phyloP scores from a whole-genome alignment of 139 green algal genomes.

The Axilococcus clingmanii region DNA sequence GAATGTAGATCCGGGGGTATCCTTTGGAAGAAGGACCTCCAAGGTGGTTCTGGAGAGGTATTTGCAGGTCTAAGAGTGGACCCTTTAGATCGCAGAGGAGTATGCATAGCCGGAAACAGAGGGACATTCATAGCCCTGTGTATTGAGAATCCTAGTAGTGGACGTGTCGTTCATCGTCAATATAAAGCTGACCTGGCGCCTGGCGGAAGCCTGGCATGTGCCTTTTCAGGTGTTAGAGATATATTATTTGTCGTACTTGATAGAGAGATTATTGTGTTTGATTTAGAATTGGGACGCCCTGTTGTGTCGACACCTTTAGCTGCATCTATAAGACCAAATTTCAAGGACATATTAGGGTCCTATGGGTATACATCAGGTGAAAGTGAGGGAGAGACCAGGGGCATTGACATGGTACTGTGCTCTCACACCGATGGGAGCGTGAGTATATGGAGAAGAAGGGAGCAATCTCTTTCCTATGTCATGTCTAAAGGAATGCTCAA shows the following conservation, averaged over 20 bases:
- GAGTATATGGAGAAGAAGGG: conserved; percentile 23
- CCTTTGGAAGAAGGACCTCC: conserved; percentile 40
- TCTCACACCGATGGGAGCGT: conserved; percentile 36
- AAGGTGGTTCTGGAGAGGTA: conserved; percentile 22
- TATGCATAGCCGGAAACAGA: conserved; percentile 40
- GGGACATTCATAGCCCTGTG: conserved; percentile 46
- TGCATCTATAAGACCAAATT: conserved; percentile 21
- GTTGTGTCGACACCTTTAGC: conserved; percentile 36
- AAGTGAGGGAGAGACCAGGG: conserved; percentile 8
- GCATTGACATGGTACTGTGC: conserved; percentile 38
- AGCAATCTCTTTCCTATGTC: conserved; percentile 19
- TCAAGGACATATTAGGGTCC: conserved; percentile 46
- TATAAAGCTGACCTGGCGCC: conserved; percentile 46
- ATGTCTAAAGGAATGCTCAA: not conserved
- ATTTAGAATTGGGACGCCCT: conserved; percentile 62
- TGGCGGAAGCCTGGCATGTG: conserved; percentile 29
- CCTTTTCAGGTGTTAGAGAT: conserved; percentile 40
- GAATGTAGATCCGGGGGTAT: conserved; percentile 40
- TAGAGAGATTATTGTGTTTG: conserved; percentile 63
- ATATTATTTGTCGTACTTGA: conserved; percentile 63
- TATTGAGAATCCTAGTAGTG: not conserved
- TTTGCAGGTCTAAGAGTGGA: conserved; percentile 40
- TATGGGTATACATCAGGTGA: conserved; percentile 32
- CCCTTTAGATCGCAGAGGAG: conserved; percentile 44
- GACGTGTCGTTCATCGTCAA: conserved; percentile 26